Evolutionary conservation across 2,329 filamentous ascomycete genomes (phyloP), one percentile per base, ranked within the genome.

Genomic region (Macroventuria anomochaeta): DNA sequence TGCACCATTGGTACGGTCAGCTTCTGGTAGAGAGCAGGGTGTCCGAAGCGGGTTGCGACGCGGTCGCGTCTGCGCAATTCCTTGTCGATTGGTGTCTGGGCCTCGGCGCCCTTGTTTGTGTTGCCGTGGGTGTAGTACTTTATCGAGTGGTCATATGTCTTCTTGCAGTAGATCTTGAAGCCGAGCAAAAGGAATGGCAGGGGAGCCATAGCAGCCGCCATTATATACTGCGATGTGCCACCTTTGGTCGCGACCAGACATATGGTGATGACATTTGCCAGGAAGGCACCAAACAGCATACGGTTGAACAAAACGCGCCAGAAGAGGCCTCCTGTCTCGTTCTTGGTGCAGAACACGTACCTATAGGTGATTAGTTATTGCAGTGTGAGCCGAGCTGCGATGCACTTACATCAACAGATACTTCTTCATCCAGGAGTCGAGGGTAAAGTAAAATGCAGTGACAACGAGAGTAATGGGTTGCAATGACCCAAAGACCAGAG

Each of bases 1-100:
- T 96, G 89, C 3, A 97, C 93, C 93, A 97, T 97, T 2, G 93
- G 93, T 0, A 92, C 96, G 64, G 93, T 93, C 17, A 97, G 82
- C 3, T 90, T 88, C 74, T 89, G 90, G 79, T 95, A 96, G 13
- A 97, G 81, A 4, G 90, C 92, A 1, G 93, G 95, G 71, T 99
- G 91, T 56, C 63, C 93, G 70, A 97, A 99, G 21, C 90, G 84
- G 20, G 86, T 86, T 55, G 84, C 88, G 49, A 92, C 83, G 66
- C 84, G 88, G 73, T 88, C 92, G 65, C 83, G 85, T 29, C 71
- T 74, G 33, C 76, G 69, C 12, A 69, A 68, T 46, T 80, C 77
- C 54, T 75, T 73, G 53, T 79, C 77, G 12, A 73, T 74, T 2
- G 71, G 68, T 36, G 67, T 74, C 57, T 55, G 73, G 2, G 69